Evolutionary conservation across 2,329 filamentous ascomycete species (phyloP).

Genomic region (Hypoxylon sp.): DNA sequence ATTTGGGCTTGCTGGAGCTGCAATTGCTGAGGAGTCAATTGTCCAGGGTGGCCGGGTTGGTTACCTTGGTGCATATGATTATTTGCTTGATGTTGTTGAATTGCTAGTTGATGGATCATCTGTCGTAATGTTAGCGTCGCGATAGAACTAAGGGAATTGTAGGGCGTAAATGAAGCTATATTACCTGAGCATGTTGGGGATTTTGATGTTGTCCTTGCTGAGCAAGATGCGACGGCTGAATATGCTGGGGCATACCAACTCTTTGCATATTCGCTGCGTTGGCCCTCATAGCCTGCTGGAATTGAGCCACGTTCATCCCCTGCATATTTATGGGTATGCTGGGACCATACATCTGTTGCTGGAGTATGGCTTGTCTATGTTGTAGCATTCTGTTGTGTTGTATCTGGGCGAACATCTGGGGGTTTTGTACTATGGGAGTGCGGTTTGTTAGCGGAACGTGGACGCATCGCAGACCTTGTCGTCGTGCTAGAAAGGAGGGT

Average conservation of each 20-base stretch:
- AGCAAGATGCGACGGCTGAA: conserved; percentile 58
- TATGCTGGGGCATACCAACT: conserved; percentile 61
- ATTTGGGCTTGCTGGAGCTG: conserved; percentile 60
- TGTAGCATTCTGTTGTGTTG: conserved; percentile 49
- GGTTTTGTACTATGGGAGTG: conserved; percentile 50
- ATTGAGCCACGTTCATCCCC: conserved; percentile 60
- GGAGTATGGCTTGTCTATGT: conserved; percentile 52
- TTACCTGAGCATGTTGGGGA: conserved; percentile 52
- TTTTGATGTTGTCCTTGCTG: conserved; percentile 53
- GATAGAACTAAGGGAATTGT: neutral
- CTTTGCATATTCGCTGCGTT: conserved; percentile 55
- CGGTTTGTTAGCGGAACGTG: conserved; percentile 29
- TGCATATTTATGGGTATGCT: conserved; percentile 61
- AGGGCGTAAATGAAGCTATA: neutral
- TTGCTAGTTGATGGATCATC: conserved; percentile 53
- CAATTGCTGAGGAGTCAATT: conserved; percentile 60
- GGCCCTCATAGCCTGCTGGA: conserved; percentile 61
- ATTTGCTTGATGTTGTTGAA: conserved; percentile 59
- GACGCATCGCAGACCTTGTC: neutral
- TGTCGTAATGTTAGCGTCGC: conserved; percentile 18
- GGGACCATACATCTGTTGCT: conserved; percentile 53
- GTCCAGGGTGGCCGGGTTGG: conserved; percentile 55
- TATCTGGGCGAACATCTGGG: conserved; percentile 51
- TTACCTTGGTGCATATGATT: conserved; percentile 60
- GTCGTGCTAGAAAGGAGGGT: neutral